These are phyloP conservation scores for Aureobasidium pullulans DNA, from an alignment of 2,329 filamentous ascomycete species.

Conservation along the genomic window DNA sequence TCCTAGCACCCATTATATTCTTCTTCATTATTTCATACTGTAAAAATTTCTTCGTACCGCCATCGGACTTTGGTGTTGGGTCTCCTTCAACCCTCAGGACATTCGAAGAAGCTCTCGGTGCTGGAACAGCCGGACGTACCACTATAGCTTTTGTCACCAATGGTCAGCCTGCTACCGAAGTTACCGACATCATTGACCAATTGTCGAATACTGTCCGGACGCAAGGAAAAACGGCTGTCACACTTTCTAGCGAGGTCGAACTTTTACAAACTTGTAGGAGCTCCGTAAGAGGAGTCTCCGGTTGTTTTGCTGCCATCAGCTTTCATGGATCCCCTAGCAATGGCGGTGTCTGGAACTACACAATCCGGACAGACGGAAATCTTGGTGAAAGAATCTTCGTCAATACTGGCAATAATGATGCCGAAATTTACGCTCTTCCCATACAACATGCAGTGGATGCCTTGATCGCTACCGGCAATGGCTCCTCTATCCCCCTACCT, in stretches of 20 bases:
- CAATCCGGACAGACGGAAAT: constrained; percentile 66
- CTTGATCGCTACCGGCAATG: constrained; percentile 56
- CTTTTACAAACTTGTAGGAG: constrained; percentile 56
- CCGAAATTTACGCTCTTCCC: constrained; percentile 69
- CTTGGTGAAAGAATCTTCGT: constrained; percentile 60
- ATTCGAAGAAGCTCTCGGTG: constrained; percentile 55
- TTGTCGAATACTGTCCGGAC: constrained; percentile 52
- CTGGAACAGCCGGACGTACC: constrained; percentile 52
- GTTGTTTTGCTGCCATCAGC: constrained; percentile 65
- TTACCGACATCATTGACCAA: constrained; percentile 60
- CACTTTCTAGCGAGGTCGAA: constrained; percentile 48
- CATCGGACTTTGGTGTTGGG: constrained; percentile 68
- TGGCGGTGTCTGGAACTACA: constrained; percentile 80
- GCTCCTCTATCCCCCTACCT: constrained; percentile 32
- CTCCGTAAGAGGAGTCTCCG: constrained; percentile 53
- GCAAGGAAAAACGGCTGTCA: constrained; percentile 49
- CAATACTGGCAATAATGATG: constrained; percentile 60
- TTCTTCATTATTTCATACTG: constrained; percentile 44
- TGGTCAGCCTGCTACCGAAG: constrained; percentile 58
- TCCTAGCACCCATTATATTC: constrained; percentile 50
- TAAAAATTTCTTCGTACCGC: constrained; percentile 75
- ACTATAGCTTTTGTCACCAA: constrained; percentile 75
- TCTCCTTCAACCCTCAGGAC: constrained; percentile 53
- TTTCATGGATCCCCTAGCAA: constrained; percentile 70
- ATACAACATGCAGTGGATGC: constrained; percentile 71